phyloP scores from a whole-genome alignment of 2,329 filamentous ascomycete species.

The Pyrenochaeta sp. region DNA sequence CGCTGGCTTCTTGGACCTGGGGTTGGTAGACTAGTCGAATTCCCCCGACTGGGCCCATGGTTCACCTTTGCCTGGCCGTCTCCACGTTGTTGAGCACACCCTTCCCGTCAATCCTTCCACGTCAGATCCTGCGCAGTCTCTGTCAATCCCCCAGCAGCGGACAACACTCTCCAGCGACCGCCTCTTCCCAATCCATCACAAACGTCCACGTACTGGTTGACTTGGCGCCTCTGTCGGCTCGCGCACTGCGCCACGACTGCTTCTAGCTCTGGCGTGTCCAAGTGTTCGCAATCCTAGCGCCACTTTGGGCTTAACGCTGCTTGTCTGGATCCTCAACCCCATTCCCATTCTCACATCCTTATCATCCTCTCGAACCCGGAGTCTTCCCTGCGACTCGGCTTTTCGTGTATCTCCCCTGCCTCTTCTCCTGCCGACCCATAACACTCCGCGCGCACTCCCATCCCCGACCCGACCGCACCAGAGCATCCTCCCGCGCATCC shows the following conservation, averaged over 20 bases:
- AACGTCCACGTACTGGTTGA: slow-evolving; percentile 4
- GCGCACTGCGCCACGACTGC: slow-evolving; percentile 17
- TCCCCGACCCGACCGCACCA: slow-evolving; percentile 33
- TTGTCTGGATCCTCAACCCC: slow-evolving; percentile 10
- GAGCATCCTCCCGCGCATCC: slow-evolving; percentile 28
- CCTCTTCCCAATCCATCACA: slow-evolving; percentile 6
- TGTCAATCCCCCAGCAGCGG: not conserved
- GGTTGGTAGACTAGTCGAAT: no score
- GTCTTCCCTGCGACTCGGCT: slow-evolving; percentile 12
- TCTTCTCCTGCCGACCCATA: slow-evolving; percentile 8
- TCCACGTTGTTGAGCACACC: no score
- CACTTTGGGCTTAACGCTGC: slow-evolving; percentile 15
- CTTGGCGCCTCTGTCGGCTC: slow-evolving; percentile 10
- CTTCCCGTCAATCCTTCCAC: no score
- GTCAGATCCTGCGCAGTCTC: no score
- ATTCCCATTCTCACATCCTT: slow-evolving; percentile 6
- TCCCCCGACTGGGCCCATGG: no score
- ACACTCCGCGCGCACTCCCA: slow-evolving; percentile 29
- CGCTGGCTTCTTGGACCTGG: no score
- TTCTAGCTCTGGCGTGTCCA: slow-evolving; percentile 10
- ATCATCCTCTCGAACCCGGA: slow-evolving; percentile 16
- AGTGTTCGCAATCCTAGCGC: slow-evolving; percentile 17
- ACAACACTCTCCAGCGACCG: not conserved
- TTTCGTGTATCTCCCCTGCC: slow-evolving; percentile 3
- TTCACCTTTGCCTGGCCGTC: no score